Percentiles rank a stretch among this genome's conserved stretches.
These are phyloP conservation scores for Thelonectria olida DNA, from an alignment of 2,329 filamentous ascomycete genomes.

Conservation along the genomic window DNA sequence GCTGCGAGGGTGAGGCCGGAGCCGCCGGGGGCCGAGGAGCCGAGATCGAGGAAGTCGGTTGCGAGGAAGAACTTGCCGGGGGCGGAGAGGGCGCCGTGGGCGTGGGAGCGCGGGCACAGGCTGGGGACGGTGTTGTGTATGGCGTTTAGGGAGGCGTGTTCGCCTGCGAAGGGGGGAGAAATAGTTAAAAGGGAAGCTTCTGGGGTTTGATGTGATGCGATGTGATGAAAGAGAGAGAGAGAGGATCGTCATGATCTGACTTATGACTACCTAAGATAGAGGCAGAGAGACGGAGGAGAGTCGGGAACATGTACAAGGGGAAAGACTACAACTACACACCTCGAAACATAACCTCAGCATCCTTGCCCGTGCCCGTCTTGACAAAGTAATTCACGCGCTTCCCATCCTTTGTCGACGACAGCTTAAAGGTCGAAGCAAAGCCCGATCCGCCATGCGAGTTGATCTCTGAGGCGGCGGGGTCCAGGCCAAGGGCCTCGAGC, in stretches of 20 bases:
- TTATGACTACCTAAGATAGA: too few species aligned
- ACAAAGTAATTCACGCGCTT: slow-evolving; percentile 71
- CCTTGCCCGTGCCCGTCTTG: slow-evolving; percentile 71
- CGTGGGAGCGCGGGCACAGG: slow-evolving; percentile 80
- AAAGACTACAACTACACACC: slow-evolving; percentile 56
- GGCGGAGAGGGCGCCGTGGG: slow-evolving; percentile 69
- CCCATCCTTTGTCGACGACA: slow-evolving; percentile 57
- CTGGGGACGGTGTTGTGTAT: slow-evolving; percentile 76
- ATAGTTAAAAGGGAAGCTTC: background rate
- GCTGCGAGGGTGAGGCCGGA: slow-evolving; percentile 70
- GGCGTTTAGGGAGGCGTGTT: slow-evolving; percentile 85
- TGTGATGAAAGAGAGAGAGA: too few species aligned
- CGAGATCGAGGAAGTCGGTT: slow-evolving; percentile 83
- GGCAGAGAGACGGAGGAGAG: too few species aligned
- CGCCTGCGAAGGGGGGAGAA: slow-evolving; percentile 60
- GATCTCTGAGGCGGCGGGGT: slow-evolving; percentile 63
- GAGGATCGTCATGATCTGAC: too few species aligned
- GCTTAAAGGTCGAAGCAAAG: slow-evolving; percentile 73
- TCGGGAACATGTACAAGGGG: too few species aligned
- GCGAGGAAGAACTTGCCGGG: slow-evolving; percentile 66
- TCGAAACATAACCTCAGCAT: slow-evolving; percentile 74
- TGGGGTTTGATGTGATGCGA: background rate
- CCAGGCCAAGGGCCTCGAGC: slow-evolving; percentile 66
- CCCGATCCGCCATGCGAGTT: slow-evolving; percentile 71
- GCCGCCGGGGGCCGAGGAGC: slow-evolving; percentile 50